These are phyloP conservation scores for Dendrobium chrysotoxum DNA, from an alignment of 106 monocot genomes.

Conservation along the genomic window DNA sequence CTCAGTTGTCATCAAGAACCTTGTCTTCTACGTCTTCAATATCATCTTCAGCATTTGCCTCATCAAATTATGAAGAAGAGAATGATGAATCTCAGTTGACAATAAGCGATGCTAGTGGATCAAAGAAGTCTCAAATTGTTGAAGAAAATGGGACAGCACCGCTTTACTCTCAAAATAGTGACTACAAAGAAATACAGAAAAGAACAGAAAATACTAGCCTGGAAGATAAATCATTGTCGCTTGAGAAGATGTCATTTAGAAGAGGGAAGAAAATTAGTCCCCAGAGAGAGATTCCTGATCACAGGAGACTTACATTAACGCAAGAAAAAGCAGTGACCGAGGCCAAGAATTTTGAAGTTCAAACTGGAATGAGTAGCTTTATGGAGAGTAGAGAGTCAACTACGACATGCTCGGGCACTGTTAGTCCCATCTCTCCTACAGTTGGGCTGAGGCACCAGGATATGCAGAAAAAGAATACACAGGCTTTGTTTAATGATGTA, in stretches of 20 bases:
- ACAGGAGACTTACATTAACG: constrained; percentile 42
- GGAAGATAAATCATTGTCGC: constrained; percentile 13
- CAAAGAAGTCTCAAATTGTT: not conserved
- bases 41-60: constrained; percentile 11
- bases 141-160: not conserved
- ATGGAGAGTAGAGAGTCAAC: constrained; percentile 20
- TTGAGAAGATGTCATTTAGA: constrained; percentile 41
- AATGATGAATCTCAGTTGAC: constrained; percentile 9
- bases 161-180: not conserved
- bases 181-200: constrained; percentile 9
- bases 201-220: constrained; percentile 8
- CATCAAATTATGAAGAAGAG: constrained; percentile 1
- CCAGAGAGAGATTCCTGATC: constrained; percentile 24
- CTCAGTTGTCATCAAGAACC: not conserved
- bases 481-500: constrained; percentile 65
- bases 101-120: not conserved
- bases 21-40: not conserved
- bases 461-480: constrained; percentile 46
- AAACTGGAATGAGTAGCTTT: constrained; percentile 28
- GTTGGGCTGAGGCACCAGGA: constrained; percentile 55
- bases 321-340: constrained; percentile 12
- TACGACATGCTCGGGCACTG: not conserved
- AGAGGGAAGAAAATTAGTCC: constrained; percentile 34
- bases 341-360: constrained; percentile 7
- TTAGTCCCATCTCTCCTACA: constrained; percentile 3